Base-by-base conservation (phyloP, 331 rosid species). In the Dryas integrifolia region DNA sequence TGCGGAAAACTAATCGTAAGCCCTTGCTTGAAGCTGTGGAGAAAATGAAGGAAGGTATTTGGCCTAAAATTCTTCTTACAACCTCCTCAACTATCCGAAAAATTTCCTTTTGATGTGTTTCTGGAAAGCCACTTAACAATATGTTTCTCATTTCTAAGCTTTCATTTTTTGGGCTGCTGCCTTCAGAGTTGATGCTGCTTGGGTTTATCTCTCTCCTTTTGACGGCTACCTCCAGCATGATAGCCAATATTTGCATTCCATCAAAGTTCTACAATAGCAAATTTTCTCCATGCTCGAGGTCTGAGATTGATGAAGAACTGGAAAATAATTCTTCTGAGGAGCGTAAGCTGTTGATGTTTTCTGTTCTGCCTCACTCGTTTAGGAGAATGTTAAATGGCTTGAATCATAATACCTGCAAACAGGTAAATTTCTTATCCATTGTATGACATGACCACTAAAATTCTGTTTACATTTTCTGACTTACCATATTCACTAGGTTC, bases 171-270 rank as follows among this genome's bases (percentile, higher is more conserved):
- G 72, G 47, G 63, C 68, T 85, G 80, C 38, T 70, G 47, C 81
- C 63, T 64, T 70, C 89, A 87, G 98, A 91, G 90, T 85, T 94
- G 86, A 94, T 91, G 98, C 81, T 94, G 82, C 98, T 94, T 46
- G 97, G 97, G 60, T 91, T 94, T 76, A 94, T 94, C 79, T 94
- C 98, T 65, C 96, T 91, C 73, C 92, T 91, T 72, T 83, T 94
- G 82, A 89, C 97, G 35, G 96, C 98, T 10, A 86, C 97, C 66
- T 94, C 97, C 59, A 86, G 92, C 84, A 48, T 81, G 79, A 91
- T 91, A 77, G 88, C 98, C 64, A 85, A 81, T 74, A 88, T 91
- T 69, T 94, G 98, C 85, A 84, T 94, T 70, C 96, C 98, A 7
- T 91, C 96, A 2, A 94, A 83, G 84, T 88, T 88, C 83, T 89